These are phyloP conservation scores for Arabis hirsuta DNA, from an alignment of 345 rosid genomes.

Conservation along the genomic window DNA sequence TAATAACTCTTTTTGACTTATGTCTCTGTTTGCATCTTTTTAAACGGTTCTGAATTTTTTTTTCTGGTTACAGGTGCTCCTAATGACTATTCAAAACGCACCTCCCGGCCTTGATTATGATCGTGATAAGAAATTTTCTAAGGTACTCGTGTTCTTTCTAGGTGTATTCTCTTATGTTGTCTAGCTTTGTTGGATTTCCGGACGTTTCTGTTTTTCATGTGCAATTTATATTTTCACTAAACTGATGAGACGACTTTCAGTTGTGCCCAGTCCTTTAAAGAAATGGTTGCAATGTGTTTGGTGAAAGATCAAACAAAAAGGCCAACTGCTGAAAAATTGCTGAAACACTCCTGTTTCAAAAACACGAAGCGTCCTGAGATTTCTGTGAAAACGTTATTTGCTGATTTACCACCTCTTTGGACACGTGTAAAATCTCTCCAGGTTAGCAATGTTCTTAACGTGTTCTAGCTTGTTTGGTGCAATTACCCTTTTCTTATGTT, in stretches of 20 bases:
- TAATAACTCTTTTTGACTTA: background rate
- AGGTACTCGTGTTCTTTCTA: slow-evolving; percentile 89
- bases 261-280: slow-evolving; percentile 99
- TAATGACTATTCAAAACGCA: slow-evolving; percentile 98
- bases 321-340: slow-evolving; percentile 94
- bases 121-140: slow-evolving; percentile 95
- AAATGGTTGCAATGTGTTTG: slow-evolving; percentile 99
- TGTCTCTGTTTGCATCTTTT: slow-evolving; percentile 13
- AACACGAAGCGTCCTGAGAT: slow-evolving; percentile 89
- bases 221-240: slow-evolving; percentile 41
- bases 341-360: slow-evolving; percentile 93
- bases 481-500: background rate
- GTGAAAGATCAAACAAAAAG: slow-evolving; percentile 98
- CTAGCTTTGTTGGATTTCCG: slow-evolving; percentile 2
- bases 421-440: slow-evolving; percentile 93
- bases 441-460: slow-evolving; percentile 49
- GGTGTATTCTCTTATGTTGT: slow-evolving; percentile 38
- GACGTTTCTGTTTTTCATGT: slow-evolving; percentile 8
- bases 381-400: slow-evolving; percentile 74
- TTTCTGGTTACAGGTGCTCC: slow-evolving; percentile 64
- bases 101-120: slow-evolving; percentile 99
- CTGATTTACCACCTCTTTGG: slow-evolving; percentile 90
- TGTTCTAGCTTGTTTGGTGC: slow-evolving; percentile 34
- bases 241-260: slow-evolving; percentile 91
- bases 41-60: background rate